Conservation (phyloP, 2,329 filamentous ascomycete species). For the Cryoendolithus antarcticus region DNA sequence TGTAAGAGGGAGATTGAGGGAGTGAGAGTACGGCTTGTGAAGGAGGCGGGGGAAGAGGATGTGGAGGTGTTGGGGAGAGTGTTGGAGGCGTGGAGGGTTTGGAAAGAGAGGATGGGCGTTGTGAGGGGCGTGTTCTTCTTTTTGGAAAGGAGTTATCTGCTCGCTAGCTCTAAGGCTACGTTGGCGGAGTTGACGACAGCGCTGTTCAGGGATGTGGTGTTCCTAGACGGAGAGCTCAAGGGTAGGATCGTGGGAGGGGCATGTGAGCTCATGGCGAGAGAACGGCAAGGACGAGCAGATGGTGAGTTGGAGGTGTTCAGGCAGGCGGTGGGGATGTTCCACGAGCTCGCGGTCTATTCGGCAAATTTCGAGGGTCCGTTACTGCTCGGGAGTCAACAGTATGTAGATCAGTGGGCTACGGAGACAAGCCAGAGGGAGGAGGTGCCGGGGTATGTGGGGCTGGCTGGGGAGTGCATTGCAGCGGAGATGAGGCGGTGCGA, state of each 20-base stretch:
- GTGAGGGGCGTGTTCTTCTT: conserved; percentile 89
- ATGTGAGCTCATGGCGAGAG: conserved; percentile 61
- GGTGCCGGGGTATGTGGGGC: conserved; percentile 63
- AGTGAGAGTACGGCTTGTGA: conserved; percentile 48
- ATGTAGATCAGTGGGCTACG: conserved; percentile 58
- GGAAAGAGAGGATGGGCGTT: conserved; percentile 66
- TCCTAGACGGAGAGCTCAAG: conserved; percentile 41
- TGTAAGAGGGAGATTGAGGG: conserved; percentile 52
- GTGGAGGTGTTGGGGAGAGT: conserved; percentile 52
- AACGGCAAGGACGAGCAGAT: conserved; percentile 46
- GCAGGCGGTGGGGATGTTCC: conserved; percentile 68
- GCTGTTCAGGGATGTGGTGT: conserved; percentile 57
- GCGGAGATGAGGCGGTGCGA: conserved; percentile 67
- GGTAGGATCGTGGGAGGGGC: conserved; percentile 52
- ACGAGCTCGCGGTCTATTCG: conserved; percentile 71
- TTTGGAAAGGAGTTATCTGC: conserved; percentile 76
- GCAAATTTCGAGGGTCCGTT: conserved; percentile 69
- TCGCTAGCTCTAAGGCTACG: conserved; percentile 58
- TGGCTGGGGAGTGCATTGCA: conserved; percentile 56
- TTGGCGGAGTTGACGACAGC: conserved; percentile 71
- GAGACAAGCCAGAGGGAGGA: conserved; percentile 47
- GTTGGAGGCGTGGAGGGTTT: conserved; percentile 57
- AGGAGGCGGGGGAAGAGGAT: conserved; percentile 43
- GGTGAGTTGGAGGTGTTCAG: conserved; percentile 54
- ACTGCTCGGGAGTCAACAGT: conserved; percentile 53